Conservation (phyloP, 1,139 yeast species). For the Hansenula sp. region DNA sequence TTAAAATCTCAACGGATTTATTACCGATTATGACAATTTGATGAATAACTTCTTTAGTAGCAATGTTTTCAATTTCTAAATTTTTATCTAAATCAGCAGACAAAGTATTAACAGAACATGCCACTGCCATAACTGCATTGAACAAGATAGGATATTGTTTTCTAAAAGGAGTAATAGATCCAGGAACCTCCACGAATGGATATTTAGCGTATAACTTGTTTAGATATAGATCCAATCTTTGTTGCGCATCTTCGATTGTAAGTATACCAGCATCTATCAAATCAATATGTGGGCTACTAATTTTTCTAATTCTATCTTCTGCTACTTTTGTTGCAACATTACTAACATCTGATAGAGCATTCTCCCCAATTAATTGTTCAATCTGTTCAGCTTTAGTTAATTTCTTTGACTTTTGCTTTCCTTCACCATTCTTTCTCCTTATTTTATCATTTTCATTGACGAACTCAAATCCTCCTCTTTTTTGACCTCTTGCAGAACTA, state of each 20-base stretch:
- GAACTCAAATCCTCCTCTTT: conserved; percentile 3
- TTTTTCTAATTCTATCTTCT: conserved; percentile 35
- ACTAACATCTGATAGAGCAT: conserved; percentile 33
- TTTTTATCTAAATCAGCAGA: conserved; percentile 29
- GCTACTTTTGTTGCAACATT: conserved; percentile 30
- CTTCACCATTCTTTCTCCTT: neutral
- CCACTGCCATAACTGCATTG: conserved; percentile 59
- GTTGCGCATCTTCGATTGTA: conserved; percentile 45
- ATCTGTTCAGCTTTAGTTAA: conserved; percentile 13
- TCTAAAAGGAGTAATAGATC: conserved; percentile 41
- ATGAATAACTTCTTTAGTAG: conserved; percentile 52
- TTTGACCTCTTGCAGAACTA: neutral
- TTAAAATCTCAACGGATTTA: conserved; percentile 65
- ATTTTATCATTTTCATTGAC: conserved; percentile 7
- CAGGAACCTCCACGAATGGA: conserved; percentile 55
- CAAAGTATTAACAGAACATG: conserved; percentile 39
- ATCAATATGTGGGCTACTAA: conserved; percentile 33
- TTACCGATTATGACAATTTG: conserved; percentile 71
- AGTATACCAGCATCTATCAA: conserved; percentile 45
- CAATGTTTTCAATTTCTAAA: conserved; percentile 52
- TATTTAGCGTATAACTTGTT: conserved; percentile 35
- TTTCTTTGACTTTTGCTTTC: neutral
- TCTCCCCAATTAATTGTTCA: conserved; percentile 16
- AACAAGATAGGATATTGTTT: conserved; percentile 56
- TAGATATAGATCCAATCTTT: conserved; percentile 41